Conservation (phyloP, 1,139 yeast species). For the Pneumocystis jirovecii region DNA sequence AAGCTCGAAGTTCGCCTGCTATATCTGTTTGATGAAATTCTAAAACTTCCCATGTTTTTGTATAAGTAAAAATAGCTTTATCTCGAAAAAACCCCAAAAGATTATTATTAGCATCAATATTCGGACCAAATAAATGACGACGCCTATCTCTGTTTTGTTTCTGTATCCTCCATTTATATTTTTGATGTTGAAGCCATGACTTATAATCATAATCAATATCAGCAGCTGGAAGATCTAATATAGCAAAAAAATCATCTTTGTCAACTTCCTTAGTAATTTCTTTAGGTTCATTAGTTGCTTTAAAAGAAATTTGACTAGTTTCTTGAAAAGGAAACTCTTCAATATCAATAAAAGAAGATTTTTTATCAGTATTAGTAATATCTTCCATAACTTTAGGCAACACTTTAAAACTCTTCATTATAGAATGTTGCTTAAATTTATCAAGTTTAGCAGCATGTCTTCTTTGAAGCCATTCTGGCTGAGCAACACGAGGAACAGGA, state of each 20-base stretch:
- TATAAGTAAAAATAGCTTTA: conserved; percentile 60
- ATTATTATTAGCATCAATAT: conserved; percentile 24
- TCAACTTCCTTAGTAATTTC: conserved; percentile 27
- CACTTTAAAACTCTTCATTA: conserved; percentile 36
- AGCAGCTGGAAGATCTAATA: conserved; percentile 30
- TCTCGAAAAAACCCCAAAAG: conserved; percentile 57
- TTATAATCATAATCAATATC: conserved; percentile 58
- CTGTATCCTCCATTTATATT: conserved; percentile 73
- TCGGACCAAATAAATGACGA: conserved; percentile 57
- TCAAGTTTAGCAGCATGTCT: conserved; percentile 49
- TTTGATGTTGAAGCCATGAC: conserved; percentile 64
- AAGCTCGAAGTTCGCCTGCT: conserved; percentile 67
- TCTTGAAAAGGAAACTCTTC: neutral
- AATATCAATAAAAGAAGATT: neutral
- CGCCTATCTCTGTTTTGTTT: conserved; percentile 56
- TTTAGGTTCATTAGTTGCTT: neutral
- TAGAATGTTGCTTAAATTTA: conserved; percentile 49
- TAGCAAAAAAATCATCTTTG: conserved; percentile 20
- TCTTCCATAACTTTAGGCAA: conserved; percentile 6
- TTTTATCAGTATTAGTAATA: conserved; percentile 8
- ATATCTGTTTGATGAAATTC: conserved; percentile 43
- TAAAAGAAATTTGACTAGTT: conserved; percentile 1
- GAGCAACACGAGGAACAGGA: conserved; percentile 88
- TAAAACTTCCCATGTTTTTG: conserved; percentile 69
- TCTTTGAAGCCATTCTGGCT: conserved; percentile 83